These are phyloP conservation scores for Geotrichum cucujoidarum DNA, from an alignment of 1,139 yeast genomes.

Conservation along the genomic window DNA sequence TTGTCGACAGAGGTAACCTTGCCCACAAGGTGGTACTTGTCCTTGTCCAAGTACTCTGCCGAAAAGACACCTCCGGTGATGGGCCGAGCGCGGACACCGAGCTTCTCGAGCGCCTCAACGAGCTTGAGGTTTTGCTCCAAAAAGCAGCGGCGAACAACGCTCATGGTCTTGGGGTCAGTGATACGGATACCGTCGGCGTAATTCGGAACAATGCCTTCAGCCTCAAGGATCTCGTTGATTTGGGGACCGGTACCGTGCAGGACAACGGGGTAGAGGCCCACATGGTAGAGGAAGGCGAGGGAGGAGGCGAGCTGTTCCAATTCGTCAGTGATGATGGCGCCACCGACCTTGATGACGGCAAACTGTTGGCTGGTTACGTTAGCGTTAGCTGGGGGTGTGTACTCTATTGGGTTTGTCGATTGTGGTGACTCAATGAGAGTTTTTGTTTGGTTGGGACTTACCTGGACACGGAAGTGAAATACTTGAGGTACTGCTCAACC, in stretches of 20 bases:
- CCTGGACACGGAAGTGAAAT: slow-evolving; percentile 78
- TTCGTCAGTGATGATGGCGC: slow-evolving; percentile 95
- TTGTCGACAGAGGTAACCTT: slow-evolving; percentile 81
- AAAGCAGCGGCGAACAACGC: slow-evolving; percentile 91
- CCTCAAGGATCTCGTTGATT: slow-evolving; percentile 86
- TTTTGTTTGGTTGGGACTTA: slow-evolving; percentile 12
- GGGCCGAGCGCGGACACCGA: slow-evolving; percentile 98
- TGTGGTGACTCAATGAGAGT: too few species aligned
- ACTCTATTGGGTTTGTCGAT: slow-evolving; percentile 4
- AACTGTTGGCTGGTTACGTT: slow-evolving; percentile 94
- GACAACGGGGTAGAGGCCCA: slow-evolving; percentile 93
- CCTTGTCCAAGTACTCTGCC: slow-evolving; percentile 87
- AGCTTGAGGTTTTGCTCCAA: slow-evolving; percentile 89
- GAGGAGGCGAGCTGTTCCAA: slow-evolving; percentile 91
- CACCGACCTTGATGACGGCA: slow-evolving; percentile 98
- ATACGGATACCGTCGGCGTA: slow-evolving; percentile 95
- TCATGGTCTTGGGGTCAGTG: slow-evolving; percentile 92
- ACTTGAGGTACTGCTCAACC: slow-evolving; percentile 93
- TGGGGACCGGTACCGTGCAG: slow-evolving; percentile 99
- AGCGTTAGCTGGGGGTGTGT: too few species aligned
- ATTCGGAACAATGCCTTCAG: slow-evolving; percentile 93
- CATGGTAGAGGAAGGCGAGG: slow-evolving; percentile 91
- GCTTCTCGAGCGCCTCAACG: slow-evolving; percentile 90
- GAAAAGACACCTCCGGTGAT: slow-evolving; percentile 96
- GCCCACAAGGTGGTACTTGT: slow-evolving; percentile 89